Percentiles rank a stretch among this genome's conserved stretches.
phyloP scores from a whole-genome alignment of 2,329 filamentous ascomycete species.

The Scedosporium dehoogii region DNA sequence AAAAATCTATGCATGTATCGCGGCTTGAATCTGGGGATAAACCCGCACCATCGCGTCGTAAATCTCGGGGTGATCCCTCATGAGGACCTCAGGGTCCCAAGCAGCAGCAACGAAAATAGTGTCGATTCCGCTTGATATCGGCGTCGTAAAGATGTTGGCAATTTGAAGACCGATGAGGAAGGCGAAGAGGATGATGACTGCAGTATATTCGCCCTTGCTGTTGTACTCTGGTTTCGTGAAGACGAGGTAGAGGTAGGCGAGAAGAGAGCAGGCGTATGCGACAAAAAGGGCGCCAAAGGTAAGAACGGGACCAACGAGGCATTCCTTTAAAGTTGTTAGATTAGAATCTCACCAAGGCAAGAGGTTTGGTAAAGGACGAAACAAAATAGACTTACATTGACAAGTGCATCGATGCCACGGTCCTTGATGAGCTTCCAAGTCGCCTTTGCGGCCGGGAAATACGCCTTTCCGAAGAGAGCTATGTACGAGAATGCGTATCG shows the following conservation, averaged over 20 bases:
- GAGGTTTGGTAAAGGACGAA: neutral
- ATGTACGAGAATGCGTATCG: conserved; percentile 90
- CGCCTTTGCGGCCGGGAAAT: conserved; percentile 77
- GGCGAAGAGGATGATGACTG: conserved; percentile 71
- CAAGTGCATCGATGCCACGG: conserved; percentile 78
- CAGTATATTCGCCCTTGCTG: conserved; percentile 53
- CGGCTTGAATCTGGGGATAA: conserved; percentile 74
- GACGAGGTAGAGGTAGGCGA: conserved; percentile 78
- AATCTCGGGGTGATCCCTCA: conserved; percentile 70
- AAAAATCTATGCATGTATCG: conserved; percentile 50
- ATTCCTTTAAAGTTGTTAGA: conserved; percentile 40
- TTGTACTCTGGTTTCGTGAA: conserved; percentile 80
- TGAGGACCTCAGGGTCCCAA: conserved; percentile 64
- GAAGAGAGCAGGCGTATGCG: conserved; percentile 68
- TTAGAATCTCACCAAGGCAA: neutral
- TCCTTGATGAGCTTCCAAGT: conserved; percentile 89
- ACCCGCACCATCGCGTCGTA: conserved; percentile 70
- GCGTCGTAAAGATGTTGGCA: conserved; percentile 80
- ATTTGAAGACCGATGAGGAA: conserved; percentile 89
- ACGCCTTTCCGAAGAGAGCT: conserved; percentile 82
- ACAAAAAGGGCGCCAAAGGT: conserved; percentile 76
- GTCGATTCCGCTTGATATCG: conserved; percentile 78
- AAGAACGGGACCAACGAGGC: conserved; percentile 64
- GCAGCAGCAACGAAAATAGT: conserved; percentile 78
- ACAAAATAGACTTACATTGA: conserved; percentile 44